These are phyloP conservation scores for Filosporella fistucella DNA, from an alignment of 495 filamentous ascomycete species.

Conservation along the genomic window DNA sequence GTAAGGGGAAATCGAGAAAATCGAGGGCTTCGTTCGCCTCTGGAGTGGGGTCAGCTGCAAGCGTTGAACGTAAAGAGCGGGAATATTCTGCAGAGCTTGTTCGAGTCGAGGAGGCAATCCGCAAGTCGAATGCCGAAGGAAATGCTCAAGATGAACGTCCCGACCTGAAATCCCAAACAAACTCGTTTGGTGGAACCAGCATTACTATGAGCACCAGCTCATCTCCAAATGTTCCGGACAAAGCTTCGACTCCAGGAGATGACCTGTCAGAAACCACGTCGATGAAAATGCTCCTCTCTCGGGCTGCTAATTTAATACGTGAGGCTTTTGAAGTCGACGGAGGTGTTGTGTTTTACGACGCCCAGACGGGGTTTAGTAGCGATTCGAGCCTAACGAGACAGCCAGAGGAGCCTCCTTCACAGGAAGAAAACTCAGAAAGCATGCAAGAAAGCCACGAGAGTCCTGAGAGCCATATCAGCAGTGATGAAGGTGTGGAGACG, in stretches of 20 bases:
- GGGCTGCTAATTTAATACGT: conserved; percentile 53
- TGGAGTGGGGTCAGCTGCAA: conserved; percentile 2
- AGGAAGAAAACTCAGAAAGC: not conserved
- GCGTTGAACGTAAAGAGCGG: conserved; percentile 12
- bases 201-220: not conserved
- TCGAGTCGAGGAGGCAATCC: conserved; percentile 14
- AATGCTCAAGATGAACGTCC: not conserved
- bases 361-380: conserved; percentile 18
- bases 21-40: not conserved
- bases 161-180: conserved; percentile 4
- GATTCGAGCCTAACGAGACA: not conserved
- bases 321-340: conserved; percentile 51
- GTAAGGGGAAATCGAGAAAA: conserved; percentile 8
- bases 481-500: conserved; percentile 1
- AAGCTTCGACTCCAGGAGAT: conserved; percentile 5
- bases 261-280: conserved; percentile 13
- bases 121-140: not conserved
- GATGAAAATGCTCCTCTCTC: conserved; percentile 36
- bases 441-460: conserved; percentile 1
- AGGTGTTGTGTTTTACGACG: conserved; percentile 51
- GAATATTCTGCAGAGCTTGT: conserved; percentile 12
- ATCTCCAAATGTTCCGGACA: conserved; percentile 1
- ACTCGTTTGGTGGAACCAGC: conserved; percentile 9
- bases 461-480: conserved; percentile 6
- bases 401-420: not conserved